phyloP scores from a whole-genome alignment of 2,329 filamentous ascomycete species.

The Aspergillus sp. region DNA sequence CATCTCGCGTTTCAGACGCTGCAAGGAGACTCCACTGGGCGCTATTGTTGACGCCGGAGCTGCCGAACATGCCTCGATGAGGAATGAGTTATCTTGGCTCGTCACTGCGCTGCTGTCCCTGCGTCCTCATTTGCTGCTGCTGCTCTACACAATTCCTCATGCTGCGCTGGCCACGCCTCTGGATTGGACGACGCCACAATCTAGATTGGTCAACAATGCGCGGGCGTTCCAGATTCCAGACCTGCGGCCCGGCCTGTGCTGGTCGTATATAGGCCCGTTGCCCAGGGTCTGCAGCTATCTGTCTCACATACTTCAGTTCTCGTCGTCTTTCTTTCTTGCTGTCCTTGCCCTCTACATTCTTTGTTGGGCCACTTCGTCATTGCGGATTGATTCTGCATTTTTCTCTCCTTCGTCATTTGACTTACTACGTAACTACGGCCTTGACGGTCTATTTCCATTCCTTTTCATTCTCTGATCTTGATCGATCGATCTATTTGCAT shows the following conservation, averaged over 20 bases:
- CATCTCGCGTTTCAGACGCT: slow-evolving; percentile 17
- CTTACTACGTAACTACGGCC: slow-evolving; percentile 10
- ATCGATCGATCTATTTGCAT: slow-evolving; percentile 7
- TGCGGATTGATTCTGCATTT: slow-evolving; percentile 17
- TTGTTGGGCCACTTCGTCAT: slow-evolving; percentile 12
- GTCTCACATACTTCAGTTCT: slow-evolving; percentile 9
- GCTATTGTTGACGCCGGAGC: slow-evolving; percentile 12
- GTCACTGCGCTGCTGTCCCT: not conserved
- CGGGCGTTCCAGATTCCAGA: slow-evolving; percentile 1
- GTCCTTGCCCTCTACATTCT: slow-evolving; percentile 18
- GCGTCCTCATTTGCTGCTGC: slow-evolving; percentile 15
- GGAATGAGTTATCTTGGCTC: slow-evolving; percentile 16
- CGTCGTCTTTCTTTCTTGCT: slow-evolving; percentile 8
- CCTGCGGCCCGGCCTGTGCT: not conserved
- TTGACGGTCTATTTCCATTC: slow-evolving; percentile 22
- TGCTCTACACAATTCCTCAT: slow-evolving; percentile 2
- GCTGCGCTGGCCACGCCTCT: not conserved
- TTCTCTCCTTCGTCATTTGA: slow-evolving; percentile 7
- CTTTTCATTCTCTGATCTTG: slow-evolving; percentile 11
- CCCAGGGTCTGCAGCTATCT: slow-evolving; percentile 5
- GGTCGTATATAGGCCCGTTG: slow-evolving; percentile 6
- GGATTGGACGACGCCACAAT: slow-evolving; percentile 8
- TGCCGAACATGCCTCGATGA: slow-evolving; percentile 15
- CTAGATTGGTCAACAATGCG: slow-evolving; percentile 1
- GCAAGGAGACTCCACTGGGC: slow-evolving; percentile 1